These are phyloP conservation scores for Pinus tabuliformis DNA, from an alignment of 75 land plant genomes.

Conservation along the genomic window DNA sequence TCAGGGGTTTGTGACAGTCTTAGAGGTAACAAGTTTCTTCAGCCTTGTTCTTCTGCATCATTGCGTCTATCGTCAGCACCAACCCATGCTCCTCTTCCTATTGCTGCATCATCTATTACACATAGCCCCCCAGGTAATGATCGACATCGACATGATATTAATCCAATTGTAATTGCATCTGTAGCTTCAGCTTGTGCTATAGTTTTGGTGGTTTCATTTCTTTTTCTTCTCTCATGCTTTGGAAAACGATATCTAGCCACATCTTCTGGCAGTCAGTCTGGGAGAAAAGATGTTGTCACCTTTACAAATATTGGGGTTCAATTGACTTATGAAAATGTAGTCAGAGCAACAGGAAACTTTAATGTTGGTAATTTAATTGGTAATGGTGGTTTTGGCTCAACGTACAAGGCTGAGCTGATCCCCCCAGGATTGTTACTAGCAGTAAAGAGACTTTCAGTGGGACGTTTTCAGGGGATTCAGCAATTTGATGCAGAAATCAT, in stretches of 20 bases:
- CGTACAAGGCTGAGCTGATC: slow-evolving; percentile 61
- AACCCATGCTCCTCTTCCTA: slow-evolving; percentile 10
- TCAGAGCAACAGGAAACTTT: slow-evolving; percentile 63
- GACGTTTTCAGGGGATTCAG: slow-evolving; percentile 66
- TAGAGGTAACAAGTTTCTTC: slow-evolving; percentile 45
- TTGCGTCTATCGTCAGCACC: slow-evolving; percentile 17
- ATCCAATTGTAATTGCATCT: slow-evolving; percentile 23
- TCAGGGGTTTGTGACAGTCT: slow-evolving; percentile 27
- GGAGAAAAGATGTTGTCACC: slow-evolving; percentile 51
- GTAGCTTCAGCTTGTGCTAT: slow-evolving; percentile 44
- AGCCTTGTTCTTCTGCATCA: slow-evolving; percentile 31
- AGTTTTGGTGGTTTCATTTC: slow-evolving; percentile 20
- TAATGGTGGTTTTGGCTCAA: slow-evolving; percentile 77
- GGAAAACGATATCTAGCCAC: slow-evolving; percentile 27
- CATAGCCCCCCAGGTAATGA: not conserved
- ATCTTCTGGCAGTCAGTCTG: slow-evolving; percentile 9
- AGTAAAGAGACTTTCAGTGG: slow-evolving; percentile 62
- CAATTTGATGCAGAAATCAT: slow-evolving; percentile 78
- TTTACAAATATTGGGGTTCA: slow-evolving; percentile 34
- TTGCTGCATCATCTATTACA: not conserved
- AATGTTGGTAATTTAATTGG: slow-evolving; percentile 64
- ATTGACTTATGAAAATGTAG: slow-evolving; percentile 62
- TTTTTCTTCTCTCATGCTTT: slow-evolving; percentile 25
- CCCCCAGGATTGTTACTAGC: slow-evolving; percentile 56
- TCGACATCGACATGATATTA: slow-evolving; percentile 7